Evolutionary conservation across 306 rosid species (phyloP).

Genomic region (Prunus salicina): DNA sequence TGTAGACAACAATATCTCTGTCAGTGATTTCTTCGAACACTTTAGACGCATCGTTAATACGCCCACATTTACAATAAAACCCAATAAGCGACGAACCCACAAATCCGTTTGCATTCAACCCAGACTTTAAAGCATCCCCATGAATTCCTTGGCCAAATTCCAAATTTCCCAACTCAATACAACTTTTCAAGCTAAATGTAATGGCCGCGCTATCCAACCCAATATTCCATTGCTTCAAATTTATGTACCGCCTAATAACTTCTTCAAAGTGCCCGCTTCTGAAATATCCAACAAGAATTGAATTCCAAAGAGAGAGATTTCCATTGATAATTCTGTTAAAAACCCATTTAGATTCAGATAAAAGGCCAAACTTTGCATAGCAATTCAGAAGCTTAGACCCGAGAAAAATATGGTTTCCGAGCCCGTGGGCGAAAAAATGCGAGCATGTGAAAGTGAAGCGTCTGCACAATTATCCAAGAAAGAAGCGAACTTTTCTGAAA

Average conservation of each 20-base stretch:
- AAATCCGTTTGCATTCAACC: conserved; percentile 34
- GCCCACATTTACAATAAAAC: conserved; percentile 23
- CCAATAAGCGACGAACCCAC: conserved; percentile 49
- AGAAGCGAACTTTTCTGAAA: conserved; percentile 5
- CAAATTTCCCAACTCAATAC: conserved; percentile 20
- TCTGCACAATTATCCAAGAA: conserved; percentile 25
- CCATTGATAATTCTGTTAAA: conserved; percentile 5
- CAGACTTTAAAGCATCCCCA: conserved; percentile 41
- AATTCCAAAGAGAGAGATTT: conserved; percentile 28
- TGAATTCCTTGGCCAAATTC: conserved; percentile 44
- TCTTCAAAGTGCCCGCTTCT: conserved; percentile 18
- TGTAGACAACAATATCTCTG: conserved; percentile 44
- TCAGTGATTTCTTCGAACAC: conserved; percentile 50
- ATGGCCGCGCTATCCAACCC: conserved; percentile 31
- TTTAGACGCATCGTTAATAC: conserved; percentile 27
- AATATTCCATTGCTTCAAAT: conserved; percentile 20
- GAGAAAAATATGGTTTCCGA: conserved; percentile 13
- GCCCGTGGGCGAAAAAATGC: conserved; percentile 24
- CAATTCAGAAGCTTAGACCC: conserved; percentile 31
- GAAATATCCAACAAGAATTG: conserved; percentile 28
- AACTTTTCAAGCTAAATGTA: conserved; percentile 38
- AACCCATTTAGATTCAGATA: conserved; percentile 21
- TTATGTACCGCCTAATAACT: conserved; percentile 30
- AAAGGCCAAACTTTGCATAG: conserved; percentile 24
- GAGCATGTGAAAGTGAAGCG: conserved; percentile 25